These are phyloP conservation scores for Funneliformis mosseae DNA, from an alignment of 192 early-diverging fungal species.

Conservation along the genomic window DNA sequence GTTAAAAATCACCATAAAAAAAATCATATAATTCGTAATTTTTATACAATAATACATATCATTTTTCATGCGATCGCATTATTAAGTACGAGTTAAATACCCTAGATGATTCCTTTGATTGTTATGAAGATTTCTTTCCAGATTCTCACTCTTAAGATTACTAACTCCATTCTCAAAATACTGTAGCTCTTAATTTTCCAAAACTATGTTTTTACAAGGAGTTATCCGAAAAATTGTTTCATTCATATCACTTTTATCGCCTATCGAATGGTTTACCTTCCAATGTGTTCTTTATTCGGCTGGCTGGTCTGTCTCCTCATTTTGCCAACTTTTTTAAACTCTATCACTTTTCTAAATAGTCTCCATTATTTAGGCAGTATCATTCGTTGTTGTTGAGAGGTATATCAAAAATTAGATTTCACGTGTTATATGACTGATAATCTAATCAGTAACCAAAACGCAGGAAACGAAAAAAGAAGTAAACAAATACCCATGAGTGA, in stretches of 20 bases:
- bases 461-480: not conserved
- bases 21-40: conserved; percentile 8
- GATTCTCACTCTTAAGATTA: not conserved
- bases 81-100: conserved; percentile 18
- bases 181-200: too few species aligned
- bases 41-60: conserved; percentile 6
- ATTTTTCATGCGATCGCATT: not conserved
- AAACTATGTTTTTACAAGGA: conserved; percentile 14
- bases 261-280: conserved; percentile 20
- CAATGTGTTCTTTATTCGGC: conserved; percentile 11
- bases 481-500: too few species aligned
- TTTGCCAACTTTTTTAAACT: conserved; percentile 8
- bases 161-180: too few species aligned
- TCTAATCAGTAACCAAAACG: not conserved
- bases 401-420: conserved; percentile 6
- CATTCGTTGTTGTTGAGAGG: conserved; percentile 12
- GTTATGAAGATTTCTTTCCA: not conserved
- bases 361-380: not conserved
- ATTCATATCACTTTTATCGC: conserved; percentile 15
- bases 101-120: not conserved
- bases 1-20: conserved; percentile 17
- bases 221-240: conserved; percentile 11
- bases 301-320: conserved; percentile 16
- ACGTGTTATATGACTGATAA: not conserved
- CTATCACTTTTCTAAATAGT: conserved; percentile 6